These are phyloP conservation scores for Nidula microcarpa DNA, from an alignment of 768 basidiomycete genomes.

Conservation along the genomic window DNA sequence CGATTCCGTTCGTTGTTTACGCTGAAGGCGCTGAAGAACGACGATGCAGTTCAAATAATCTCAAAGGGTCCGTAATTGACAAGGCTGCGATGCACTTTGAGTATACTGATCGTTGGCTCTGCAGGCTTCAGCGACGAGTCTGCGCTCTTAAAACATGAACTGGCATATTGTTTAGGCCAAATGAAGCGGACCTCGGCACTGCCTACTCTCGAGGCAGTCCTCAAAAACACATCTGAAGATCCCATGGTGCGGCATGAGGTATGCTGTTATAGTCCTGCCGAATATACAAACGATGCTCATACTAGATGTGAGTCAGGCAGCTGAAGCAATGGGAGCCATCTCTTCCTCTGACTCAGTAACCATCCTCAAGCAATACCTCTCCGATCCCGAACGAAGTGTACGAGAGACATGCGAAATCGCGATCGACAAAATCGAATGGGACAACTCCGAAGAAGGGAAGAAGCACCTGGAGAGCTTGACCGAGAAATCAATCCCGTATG, in stretches of 20 bases:
- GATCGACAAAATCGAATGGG: slow-evolving; percentile 92
- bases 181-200: slow-evolving; percentile 73
- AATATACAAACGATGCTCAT: slow-evolving; percentile 7
- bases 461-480: slow-evolving; percentile 32
- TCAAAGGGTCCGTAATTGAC: slow-evolving; percentile 56
- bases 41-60: slow-evolving; percentile 82
- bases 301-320: slow-evolving; percentile 54
- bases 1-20: slow-evolving; percentile 92
- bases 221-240: slow-evolving; percentile 69
- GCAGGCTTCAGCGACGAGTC: slow-evolving; percentile 84
- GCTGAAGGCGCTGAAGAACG: slow-evolving; percentile 76
- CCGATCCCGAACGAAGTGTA: slow-evolving; percentile 70
- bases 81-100: too few species aligned
- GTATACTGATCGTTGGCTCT: neutral
- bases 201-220: slow-evolving; percentile 72
- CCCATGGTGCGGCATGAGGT: slow-evolving; percentile 99
- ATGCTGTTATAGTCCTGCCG: slow-evolving; percentile 12
- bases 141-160: slow-evolving; percentile 91
- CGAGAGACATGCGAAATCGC: slow-evolving; percentile 98
- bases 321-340: slow-evolving; percentile 98
- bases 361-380: slow-evolving; percentile 66
- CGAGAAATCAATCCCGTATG: slow-evolving; percentile 34
- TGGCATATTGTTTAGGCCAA: slow-evolving; percentile 97
- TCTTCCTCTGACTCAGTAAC: slow-evolving; percentile 64
- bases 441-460: slow-evolving; percentile 71